Evolutionary conservation across 2,329 filamentous ascomycete species (phyloP), one percentile per base, ranked within the genome.

Genomic region (Colletotrichum cuscutae): DNA sequence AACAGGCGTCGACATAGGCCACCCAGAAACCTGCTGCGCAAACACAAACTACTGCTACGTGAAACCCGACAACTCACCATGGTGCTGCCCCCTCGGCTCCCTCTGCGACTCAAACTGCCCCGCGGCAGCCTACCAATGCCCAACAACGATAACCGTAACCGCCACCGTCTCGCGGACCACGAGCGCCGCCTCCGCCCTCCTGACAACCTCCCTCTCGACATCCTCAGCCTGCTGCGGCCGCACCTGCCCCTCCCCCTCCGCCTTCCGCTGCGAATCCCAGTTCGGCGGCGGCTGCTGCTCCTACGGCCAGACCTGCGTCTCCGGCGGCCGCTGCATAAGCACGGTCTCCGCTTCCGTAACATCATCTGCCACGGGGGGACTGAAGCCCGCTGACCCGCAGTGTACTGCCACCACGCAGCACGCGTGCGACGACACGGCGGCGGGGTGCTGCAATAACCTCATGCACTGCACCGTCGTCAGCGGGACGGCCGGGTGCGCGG

Each of bases 241-340:
- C 1, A 72, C 74, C 1, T 88, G 86, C 64, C 82, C 82, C 12
- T 76, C 73, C 57, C 82, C 83, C 28, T 84, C 82, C 75, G 77
- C 81, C 60, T 89, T 85, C 75, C 81, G 81, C 28, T 90, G 88
- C 75, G 80, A 86, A 22, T 42, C 71, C 9, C 76, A 69, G 2
- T 81, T 86, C 32, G 87, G 88, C 68, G 84, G 84, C 22, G 82
- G 83, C 62, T 90, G 89, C 80, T 90, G 89, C 76, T 65, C 76
- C 9, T 87, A 84, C 75, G 85, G 83, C 53, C 80, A 78, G 22
- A 78, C 81, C 12, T 90, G 89, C 77, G 80, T 77, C 19, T 76
- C 79, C 2, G 78, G 76, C 53, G 76, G 80, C 2, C 54, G 72
- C 5, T 89, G 83, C 76, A 75, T 86, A 74, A 68, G 81, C 35